These are phyloP conservation scores for Geotrichum klebahnii DNA, from an alignment of 1,139 yeast species.

Conservation along the genomic window DNA sequence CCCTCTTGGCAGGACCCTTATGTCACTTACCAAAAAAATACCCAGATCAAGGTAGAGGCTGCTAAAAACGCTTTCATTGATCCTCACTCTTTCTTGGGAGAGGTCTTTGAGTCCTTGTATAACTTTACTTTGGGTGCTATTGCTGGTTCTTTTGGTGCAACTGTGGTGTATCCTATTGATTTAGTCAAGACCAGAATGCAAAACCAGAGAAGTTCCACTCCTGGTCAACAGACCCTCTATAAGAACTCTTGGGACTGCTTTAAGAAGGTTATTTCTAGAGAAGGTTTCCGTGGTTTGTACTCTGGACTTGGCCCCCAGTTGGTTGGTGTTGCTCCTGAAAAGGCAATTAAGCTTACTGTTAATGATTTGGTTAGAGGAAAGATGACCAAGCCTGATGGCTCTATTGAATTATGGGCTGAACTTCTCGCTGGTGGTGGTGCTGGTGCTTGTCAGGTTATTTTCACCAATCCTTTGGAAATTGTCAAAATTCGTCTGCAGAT, in stretches of 20 bases:
- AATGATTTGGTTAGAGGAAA: conserved; percentile 81
- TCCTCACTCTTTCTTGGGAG: conserved; percentile 41
- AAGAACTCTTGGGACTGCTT: conserved; percentile 84
- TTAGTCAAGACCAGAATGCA: conserved; percentile 96
- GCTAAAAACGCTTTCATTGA: conserved; percentile 43
- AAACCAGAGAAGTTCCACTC: conserved; percentile 71
- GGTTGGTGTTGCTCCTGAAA: conserved; percentile 97
- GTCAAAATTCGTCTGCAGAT: conserved; percentile 93
- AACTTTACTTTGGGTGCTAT: conserved; percentile 87
- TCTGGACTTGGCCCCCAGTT: conserved; percentile 93
- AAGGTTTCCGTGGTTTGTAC: conserved; percentile 85
- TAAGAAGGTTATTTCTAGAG: conserved; percentile 65
- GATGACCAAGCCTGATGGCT: conserved; percentile 54
- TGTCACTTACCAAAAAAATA: conserved; percentile 37
- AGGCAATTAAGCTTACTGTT: conserved; percentile 92
- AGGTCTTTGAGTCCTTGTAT: conserved; percentile 76
- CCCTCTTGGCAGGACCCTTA: conserved; percentile 45
- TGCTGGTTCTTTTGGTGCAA: conserved; percentile 97
- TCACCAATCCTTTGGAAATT: conserved; percentile 93
- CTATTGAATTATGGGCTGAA: conserved; percentile 66
- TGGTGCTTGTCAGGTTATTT: conserved; percentile 93
- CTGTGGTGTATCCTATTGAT: conserved; percentile 96
- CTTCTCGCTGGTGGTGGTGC: conserved; percentile 87
- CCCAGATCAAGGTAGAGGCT: conserved; percentile 39
- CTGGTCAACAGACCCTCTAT: conserved; percentile 53